Evolutionary conservation across 108 stramenopile species (phyloP).

Genomic region (Cyclostephanos tholiformis): DNA sequence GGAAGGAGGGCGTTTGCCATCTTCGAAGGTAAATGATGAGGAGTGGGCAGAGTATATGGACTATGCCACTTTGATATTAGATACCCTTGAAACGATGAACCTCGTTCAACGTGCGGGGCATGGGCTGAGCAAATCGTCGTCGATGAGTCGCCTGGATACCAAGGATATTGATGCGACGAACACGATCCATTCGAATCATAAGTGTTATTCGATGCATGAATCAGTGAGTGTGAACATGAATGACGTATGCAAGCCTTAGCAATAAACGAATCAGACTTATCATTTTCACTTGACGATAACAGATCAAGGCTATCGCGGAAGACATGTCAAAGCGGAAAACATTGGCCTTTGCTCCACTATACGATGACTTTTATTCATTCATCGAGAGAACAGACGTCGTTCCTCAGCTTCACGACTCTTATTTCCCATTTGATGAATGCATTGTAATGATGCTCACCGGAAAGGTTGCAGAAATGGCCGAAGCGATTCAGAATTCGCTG

Average conservation of each 20-base stretch:
- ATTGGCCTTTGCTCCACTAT: conserved; percentile 65
- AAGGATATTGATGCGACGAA: conserved; percentile 13
- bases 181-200: conserved; percentile 31
- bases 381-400: conserved; percentile 28
- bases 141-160: conserved; percentile 29
- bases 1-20: conserved; percentile 26
- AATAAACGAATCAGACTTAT: background rate
- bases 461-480: conserved; percentile 28
- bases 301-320: conserved; percentile 82
- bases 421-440: conserved; percentile 39
- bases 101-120: conserved; percentile 78
- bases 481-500: conserved; percentile 35
- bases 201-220: conserved; percentile 77
- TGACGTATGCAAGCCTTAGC: background rate
- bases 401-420: conserved; percentile 14
- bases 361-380: conserved; percentile 78
- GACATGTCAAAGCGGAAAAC: conserved; percentile 78
- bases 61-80: conserved; percentile 51
- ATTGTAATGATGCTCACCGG: conserved; percentile 50
- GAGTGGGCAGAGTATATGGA: conserved; percentile 39
- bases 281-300: conserved; percentile 1
- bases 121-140: conserved; percentile 50
- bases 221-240: conserved; percentile 50
- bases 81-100: conserved; percentile 80
- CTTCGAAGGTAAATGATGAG: conserved; percentile 26